Base-by-base conservation (phyloP, 768 basidiomycete species). In the Daedalea quercina region DNA sequence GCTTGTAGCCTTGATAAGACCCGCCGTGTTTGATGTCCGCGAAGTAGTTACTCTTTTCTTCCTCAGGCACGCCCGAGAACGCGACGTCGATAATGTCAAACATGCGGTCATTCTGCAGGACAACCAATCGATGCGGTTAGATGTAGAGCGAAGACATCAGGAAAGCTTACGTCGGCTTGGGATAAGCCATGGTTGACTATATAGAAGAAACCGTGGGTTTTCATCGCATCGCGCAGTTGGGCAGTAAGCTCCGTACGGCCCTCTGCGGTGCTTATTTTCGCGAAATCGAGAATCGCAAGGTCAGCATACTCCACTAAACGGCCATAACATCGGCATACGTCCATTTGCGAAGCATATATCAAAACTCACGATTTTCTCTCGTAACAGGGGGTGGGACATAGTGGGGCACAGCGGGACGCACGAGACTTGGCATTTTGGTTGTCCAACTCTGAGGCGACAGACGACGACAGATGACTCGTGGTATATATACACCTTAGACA, bases 1-100 rank as follows among this genome's bases (percentile, higher is more conserved):
- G 70, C 56, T 82, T 82, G 56, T 81, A 82, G 0, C 81, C 81
- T 48, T 78, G 74, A 53, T 78, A 81, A 0, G 74, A 75, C 1
- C 77, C 77, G 0, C 69, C 72, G 49, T 68, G 62, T 55, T 76
- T 67, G 45, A 69, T 67, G 34, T 66, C 58, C 1, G 66, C 68
- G 1, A 51, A 58, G 47, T 67, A 69, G 15, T 49, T 47, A 28
- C 59, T 43, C 50, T 72, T 73, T 54, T 73, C 71, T 2, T 68
- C 67, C 12, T 65, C 60, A 0, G 59, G 54, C 11, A 71, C 70
- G 24, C 63, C 59, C 9, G 63, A 54, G 54, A 73, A 70, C 1
- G 69, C 62, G 13, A 71, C 54, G 46, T 70, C 62, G 0, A 66
- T 70, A 45, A 73, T 70, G 51, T 73, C 70, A 47, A 72, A 66